phyloP scores from a whole-genome alignment of 106 monocot species.

The Xerophyta viscosa region DNA sequence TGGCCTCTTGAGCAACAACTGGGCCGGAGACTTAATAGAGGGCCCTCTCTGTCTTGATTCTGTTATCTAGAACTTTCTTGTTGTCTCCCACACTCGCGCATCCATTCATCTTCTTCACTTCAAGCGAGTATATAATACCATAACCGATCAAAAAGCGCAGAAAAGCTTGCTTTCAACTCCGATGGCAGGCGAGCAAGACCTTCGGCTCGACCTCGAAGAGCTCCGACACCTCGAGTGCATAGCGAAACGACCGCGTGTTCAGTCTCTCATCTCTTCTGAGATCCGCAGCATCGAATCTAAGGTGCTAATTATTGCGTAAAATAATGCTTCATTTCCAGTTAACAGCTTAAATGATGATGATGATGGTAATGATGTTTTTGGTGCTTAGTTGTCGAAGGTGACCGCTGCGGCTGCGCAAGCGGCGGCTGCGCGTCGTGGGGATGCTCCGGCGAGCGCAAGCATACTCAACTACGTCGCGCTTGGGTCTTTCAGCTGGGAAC shows the following conservation, averaged over 20 bases:
- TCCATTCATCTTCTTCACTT: too few species aligned
- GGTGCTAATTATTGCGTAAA: conserved; percentile 13
- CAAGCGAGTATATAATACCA: too few species aligned
- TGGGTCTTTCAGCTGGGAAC: conserved; percentile 94
- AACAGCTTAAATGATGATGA: background rate
- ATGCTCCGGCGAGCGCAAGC: conserved; percentile 2
- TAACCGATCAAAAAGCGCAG: too few species aligned
- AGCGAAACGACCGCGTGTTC: conserved; percentile 61
- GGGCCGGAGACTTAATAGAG: too few species aligned
- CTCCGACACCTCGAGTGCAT: conserved; percentile 46
- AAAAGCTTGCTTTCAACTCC: too few species aligned
- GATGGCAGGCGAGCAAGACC: conserved; percentile 53
- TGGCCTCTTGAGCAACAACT: too few species aligned
- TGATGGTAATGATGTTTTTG: background rate
- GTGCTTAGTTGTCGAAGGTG: conserved; percentile 35
- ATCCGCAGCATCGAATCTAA: conserved; percentile 47
- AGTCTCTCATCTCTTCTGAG: conserved; percentile 58
- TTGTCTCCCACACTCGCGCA: too few species aligned
- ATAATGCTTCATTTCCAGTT: background rate
- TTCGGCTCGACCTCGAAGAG: conserved; percentile 68
- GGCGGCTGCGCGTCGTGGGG: background rate
- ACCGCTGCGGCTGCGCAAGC: conserved; percentile 9
- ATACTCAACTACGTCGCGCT: conserved; percentile 43
- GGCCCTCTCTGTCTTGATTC: too few species aligned
- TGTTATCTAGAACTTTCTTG: too few species aligned